phyloP scores from a whole-genome alignment of 1,139 yeast genomes.

The Geotrichum australiense region DNA sequence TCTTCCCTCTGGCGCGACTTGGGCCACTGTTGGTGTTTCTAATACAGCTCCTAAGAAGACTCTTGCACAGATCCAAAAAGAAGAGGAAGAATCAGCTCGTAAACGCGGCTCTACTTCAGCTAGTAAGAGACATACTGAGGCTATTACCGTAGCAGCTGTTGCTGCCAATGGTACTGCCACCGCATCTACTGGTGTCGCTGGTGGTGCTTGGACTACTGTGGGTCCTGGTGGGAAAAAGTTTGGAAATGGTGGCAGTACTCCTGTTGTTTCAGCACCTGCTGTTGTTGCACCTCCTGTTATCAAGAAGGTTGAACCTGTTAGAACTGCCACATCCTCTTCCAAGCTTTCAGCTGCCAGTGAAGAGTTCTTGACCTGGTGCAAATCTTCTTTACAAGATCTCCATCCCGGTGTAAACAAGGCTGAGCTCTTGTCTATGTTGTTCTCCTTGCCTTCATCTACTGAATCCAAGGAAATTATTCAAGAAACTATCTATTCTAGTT shows the following conservation, averaged over 20 bases:
- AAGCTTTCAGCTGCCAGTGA: slow-evolving; percentile 31
- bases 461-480: slow-evolving; percentile 84
- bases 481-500: slow-evolving; percentile 85
- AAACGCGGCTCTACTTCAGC: slow-evolving; percentile 27
- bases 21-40: slow-evolving; percentile 42
- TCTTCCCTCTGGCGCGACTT: slow-evolving; percentile 47
- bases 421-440: slow-evolving; percentile 72
- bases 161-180: slow-evolving; percentile 23
- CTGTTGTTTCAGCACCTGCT: slow-evolving; percentile 21
- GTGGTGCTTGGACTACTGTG: slow-evolving; percentile 36
- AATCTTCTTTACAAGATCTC: slow-evolving; percentile 58
- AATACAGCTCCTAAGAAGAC: slow-evolving; percentile 36
- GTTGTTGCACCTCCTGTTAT: slow-evolving; percentile 17
- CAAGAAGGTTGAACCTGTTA: slow-evolving; percentile 33
- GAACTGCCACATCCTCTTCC: slow-evolving; percentile 30
- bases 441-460: slow-evolving; percentile 64
- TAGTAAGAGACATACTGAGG: slow-evolving; percentile 18
- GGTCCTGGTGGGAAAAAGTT: slow-evolving; percentile 32
- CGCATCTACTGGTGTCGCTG: slow-evolving; percentile 21
- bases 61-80: slow-evolving; percentile 44
- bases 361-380: slow-evolving; percentile 82
- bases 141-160: slow-evolving; percentile 15
- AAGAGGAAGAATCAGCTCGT: slow-evolving; percentile 37
- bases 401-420: slow-evolving; percentile 55
- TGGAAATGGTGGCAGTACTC: slow-evolving; percentile 22